Percentiles rank a stretch among this genome's conserved stretches.
Evolutionary conservation across 164 flowering plant species (phyloP).

Genomic region (Vitis rotundifolia): DNA sequence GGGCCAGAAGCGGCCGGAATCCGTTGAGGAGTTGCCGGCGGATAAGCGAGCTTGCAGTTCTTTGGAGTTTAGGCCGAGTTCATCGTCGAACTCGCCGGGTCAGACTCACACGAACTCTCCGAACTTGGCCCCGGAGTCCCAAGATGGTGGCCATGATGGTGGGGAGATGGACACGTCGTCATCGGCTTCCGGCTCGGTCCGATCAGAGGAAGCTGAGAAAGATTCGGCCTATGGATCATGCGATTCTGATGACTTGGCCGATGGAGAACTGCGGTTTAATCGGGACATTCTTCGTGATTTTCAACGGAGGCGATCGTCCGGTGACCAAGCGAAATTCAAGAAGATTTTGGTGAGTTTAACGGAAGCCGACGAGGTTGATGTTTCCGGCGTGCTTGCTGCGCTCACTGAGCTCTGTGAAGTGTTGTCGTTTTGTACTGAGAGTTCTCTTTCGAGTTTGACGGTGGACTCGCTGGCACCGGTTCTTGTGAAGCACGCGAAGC

Average conservation of each 20-base stretch:
- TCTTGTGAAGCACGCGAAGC: conserved; percentile 63
- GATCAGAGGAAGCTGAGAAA: conserved; percentile 62
- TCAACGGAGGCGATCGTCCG: conserved; percentile 36
- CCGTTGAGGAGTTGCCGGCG: conserved; percentile 62
- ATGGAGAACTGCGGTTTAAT: no score
- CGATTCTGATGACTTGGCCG: conserved; percentile 55
- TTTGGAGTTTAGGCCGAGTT: conserved; percentile 52
- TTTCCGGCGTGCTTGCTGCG: conserved; percentile 45
- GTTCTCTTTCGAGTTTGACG: conserved; percentile 42
- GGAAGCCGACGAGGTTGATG: conserved; percentile 35
- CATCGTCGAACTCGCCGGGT: conserved; percentile 55
- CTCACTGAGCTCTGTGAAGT: conserved; percentile 84
- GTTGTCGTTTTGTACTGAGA: conserved; percentile 64
- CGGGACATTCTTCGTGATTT: conserved; percentile 34
- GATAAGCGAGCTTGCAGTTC: conserved; percentile 88
- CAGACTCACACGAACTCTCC: conserved; percentile 28
- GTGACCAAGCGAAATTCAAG: conserved; percentile 50
- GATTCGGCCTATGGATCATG: conserved; percentile 60
- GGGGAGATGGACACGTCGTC: conserved; percentile 60
- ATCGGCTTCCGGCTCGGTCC: conserved; percentile 55
- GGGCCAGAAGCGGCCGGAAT: conserved; percentile 69
- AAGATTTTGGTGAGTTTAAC: conserved; percentile 42
- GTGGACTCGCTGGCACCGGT: conserved; percentile 50
- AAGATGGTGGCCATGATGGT: conserved; percentile 30
- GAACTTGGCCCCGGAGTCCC: conserved; percentile 30